Evolutionary conservation across 371 early-diverging fungal species (phyloP), one percentile per base, ranked within the genome.

Genomic region (Rhizopus stolonifer): DNA sequence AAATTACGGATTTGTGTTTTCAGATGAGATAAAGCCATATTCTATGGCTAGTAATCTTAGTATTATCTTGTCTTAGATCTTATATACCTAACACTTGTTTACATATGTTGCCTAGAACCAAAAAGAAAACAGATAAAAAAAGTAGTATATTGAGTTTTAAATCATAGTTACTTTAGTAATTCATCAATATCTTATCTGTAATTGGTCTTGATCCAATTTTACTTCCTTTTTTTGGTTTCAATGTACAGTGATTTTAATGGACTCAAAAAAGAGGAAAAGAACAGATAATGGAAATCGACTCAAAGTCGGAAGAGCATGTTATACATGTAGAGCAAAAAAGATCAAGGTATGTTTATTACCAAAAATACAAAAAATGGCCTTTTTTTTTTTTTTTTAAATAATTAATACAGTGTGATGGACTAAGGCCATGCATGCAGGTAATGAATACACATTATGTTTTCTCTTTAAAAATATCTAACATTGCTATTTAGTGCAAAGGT

Each of bases 261-360:
- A 42, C 9, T 4, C 42, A 21, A 42, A 19, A 21, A 42, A 42
- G 21, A 42, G 42, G 31, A 46, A 55, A 47, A 40, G 42, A 40
- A 22, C 19, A 31, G 45, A 55, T 29, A 55, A 48, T 14, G 15
- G 24, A n/a, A 71, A 65, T 23, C 51, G 75, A 34, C 46, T 71
- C 15, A 75, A 75, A 57, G 72, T 75, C 26, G 63, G 63, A 11
- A 48, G 72, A 44, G 76, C 76, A 3, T 75, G 76, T 36, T 75
- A 69, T 44, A 69, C 76, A 8, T 75, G 76, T 49, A 61, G 76
- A 31, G 72, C 65, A 13, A 75, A 75, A 40, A 75, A 75, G 56
- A 75, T 75, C 36, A 75, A 75, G 72, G 76, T 75, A 70, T 10
- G 31, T 29, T 22, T 36, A 36, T 0, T 36, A 36, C n/a, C 6